Percentiles rank a stretch among this genome's conserved stretches.
These are phyloP conservation scores for Amphicarpaea edgeworthii DNA, from an alignment of 306 rosid species.

Conservation along the genomic window DNA sequence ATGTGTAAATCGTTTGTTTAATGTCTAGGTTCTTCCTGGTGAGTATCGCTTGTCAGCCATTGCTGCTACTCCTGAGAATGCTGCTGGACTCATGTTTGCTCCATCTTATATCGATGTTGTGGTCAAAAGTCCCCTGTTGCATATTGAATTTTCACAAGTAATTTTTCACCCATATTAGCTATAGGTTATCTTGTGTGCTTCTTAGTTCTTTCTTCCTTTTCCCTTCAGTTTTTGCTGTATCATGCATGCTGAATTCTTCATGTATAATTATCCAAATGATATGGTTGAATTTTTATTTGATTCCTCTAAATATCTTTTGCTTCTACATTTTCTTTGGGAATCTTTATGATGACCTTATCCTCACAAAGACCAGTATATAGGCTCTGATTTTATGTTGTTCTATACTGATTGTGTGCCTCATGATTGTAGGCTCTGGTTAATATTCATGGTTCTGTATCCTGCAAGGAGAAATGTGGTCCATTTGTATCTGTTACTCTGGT, in stretches of 20 bases:
- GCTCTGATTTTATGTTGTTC: conserved; percentile 24
- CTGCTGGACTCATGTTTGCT: conserved; percentile 85
- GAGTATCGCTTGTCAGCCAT: conserved; percentile 95
- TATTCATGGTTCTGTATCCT: conserved; percentile 72
- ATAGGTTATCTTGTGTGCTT: conserved; percentile 13
- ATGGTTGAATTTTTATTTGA: conserved; percentile 5
- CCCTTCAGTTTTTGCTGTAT: conserved; percentile 5
- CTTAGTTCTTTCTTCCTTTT: conserved; percentile 3
- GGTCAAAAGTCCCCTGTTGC: conserved; percentile 78
- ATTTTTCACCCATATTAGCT: conserved; percentile 23
- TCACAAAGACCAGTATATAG: conserved; percentile 10
- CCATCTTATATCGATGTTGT: conserved; percentile 82
- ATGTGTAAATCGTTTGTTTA: conserved; percentile 28
- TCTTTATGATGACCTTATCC: conserved; percentile 24
- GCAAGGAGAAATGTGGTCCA: conserved; percentile 88
- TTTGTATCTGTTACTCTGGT: conserved; percentile 79
- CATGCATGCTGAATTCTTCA: conserved; percentile 42
- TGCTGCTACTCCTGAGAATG: conserved; percentile 76
- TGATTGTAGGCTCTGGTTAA: conserved; percentile 85
- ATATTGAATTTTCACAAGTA: conserved; percentile 92
- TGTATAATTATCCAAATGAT: too few relatives aligned
- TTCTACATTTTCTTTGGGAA: conserved; percentile 31
- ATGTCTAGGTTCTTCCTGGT: conserved; percentile 82
- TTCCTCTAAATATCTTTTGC: conserved; percentile 23
- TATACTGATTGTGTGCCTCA: conserved; percentile 33